Conservation (phyloP, 108 stramenopile genomes). For the Heterococcus sp. region DNA sequence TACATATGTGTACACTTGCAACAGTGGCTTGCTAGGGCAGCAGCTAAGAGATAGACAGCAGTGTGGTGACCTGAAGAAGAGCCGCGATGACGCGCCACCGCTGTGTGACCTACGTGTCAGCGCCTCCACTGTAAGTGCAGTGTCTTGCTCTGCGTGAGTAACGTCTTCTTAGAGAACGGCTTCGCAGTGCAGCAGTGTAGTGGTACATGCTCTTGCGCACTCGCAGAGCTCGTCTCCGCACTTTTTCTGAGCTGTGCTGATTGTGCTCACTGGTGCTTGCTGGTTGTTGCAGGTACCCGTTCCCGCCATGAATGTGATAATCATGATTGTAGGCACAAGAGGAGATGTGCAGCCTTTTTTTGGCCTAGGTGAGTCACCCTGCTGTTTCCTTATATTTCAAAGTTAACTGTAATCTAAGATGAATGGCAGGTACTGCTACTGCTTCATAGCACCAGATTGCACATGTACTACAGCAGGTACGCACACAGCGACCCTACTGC, state of each 20-base stretch:
- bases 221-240: too few relatives aligned
- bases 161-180: too few relatives aligned
- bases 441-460: too few relatives aligned
- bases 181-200: too few relatives aligned
- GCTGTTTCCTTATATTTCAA: too few relatives aligned
- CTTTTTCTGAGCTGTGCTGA: too few relatives aligned
- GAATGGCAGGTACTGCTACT: too few relatives aligned
- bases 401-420: too few relatives aligned
- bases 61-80: not conserved
- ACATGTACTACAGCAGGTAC: too few relatives aligned
- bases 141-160: too few relatives aligned
- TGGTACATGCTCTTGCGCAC: too few relatives aligned
- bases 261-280: not conserved
- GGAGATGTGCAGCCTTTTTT: slow-evolving; percentile 44
- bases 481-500: too few relatives aligned
- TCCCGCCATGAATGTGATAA: slow-evolving; percentile 21
- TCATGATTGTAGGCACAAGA: slow-evolving; percentile 30
- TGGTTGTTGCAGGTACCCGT: not conserved
- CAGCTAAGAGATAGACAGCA: not conserved
- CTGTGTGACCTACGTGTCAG: not conserved
- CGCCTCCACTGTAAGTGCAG: not conserved
- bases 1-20: not conserved
- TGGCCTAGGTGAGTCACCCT: not conserved
- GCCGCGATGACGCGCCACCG: not conserved
- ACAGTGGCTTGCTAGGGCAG: not conserved